A percentile compares a stretch with the other conserved stretches of the same genome.
Conservation (phyloP, 1,139 yeast species). For the Lodderomyces jiufengensis region DNA sequence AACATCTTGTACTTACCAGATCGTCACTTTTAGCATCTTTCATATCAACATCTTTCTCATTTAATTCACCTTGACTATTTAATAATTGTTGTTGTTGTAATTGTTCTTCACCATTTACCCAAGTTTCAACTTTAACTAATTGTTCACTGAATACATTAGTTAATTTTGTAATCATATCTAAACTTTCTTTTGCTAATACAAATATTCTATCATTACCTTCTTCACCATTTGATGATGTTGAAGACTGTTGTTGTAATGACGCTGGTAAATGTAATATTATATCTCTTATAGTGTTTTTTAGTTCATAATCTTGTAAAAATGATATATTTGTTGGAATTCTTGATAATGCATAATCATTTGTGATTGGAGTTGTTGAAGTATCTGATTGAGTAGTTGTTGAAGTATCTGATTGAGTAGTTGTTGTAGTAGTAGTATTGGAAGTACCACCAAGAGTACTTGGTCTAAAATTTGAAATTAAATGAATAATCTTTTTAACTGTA, state of each 20-base stretch:
- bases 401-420: background rate
- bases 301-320: conserved; percentile 17
- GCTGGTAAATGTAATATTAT: conserved; percentile 70
- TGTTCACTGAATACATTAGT: conserved; percentile 83
- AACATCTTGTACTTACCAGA: conserved; percentile 7
- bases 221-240: conserved; percentile 5
- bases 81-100: background rate
- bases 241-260: conserved; percentile 26
- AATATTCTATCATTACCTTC: conserved; percentile 59
- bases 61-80: conserved; percentile 1
- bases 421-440: background rate
- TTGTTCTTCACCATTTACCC: conserved; percentile 56
- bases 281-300: conserved; percentile 74
- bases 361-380: background rate
- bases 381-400: background rate
- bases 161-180: conserved; percentile 82
- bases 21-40: conserved; percentile 5
- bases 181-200: conserved; percentile 80
- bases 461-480: conserved; percentile 80
- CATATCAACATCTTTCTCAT: conserved; percentile 9
- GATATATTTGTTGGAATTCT: conserved; percentile 4
- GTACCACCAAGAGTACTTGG: conserved; percentile 53
- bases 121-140: conserved; percentile 75
- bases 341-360: background rate
- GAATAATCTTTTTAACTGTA: conserved; percentile 85